Percentiles rank a stretch among this genome's conserved stretches.
Evolutionary conservation across 768 basidiomycete species (phyloP).

Genomic region (Mycena leptocephala): DNA sequence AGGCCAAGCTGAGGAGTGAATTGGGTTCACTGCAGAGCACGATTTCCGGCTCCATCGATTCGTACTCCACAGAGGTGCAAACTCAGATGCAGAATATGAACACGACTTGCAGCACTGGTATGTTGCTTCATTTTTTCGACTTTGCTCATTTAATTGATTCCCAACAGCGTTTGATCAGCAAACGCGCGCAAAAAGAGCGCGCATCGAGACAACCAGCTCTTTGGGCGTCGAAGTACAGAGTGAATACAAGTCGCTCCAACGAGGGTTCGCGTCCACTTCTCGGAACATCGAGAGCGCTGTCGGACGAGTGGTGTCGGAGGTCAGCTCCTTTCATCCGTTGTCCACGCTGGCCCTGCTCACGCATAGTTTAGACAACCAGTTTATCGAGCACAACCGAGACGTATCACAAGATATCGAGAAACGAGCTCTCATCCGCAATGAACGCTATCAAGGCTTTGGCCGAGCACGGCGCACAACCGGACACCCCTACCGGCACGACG

Average conservation of each 20-base stretch:
- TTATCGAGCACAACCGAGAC: conserved; percentile 58
- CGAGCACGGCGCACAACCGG: conserved; percentile 74
- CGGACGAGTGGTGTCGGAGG: conserved; percentile 65
- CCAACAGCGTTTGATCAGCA: conserved; percentile 75
- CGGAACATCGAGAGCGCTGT: conserved; percentile 62
- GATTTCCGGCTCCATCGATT: conserved; percentile 62
- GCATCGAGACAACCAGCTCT: conserved; percentile 71
- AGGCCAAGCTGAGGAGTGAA: conserved; percentile 57
- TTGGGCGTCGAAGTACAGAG: conserved; percentile 67
- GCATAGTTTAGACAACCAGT: conserved; percentile 55
- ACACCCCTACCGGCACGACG: conserved; percentile 79
- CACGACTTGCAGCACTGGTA: conserved; percentile 63
- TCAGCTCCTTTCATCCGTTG: conserved; percentile 47
- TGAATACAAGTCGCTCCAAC: conserved; percentile 68
- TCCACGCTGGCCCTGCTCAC: not conserved
- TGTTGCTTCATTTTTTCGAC: conserved; percentile 34
- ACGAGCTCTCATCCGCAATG: conserved; percentile 65
- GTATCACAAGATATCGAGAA: conserved; percentile 60
- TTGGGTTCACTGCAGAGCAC: conserved; percentile 62
- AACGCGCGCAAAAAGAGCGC: conserved; percentile 75
- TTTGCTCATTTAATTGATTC: conserved; percentile 2
- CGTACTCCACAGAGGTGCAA: conserved; percentile 69
- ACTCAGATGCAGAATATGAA: conserved; percentile 62
- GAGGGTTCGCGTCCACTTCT: conserved; percentile 66
- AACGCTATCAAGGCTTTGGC: conserved; percentile 66